These are phyloP conservation scores for Penicillium italicum DNA, from an alignment of 2,329 filamentous ascomycete genomes.

Conservation along the genomic window DNA sequence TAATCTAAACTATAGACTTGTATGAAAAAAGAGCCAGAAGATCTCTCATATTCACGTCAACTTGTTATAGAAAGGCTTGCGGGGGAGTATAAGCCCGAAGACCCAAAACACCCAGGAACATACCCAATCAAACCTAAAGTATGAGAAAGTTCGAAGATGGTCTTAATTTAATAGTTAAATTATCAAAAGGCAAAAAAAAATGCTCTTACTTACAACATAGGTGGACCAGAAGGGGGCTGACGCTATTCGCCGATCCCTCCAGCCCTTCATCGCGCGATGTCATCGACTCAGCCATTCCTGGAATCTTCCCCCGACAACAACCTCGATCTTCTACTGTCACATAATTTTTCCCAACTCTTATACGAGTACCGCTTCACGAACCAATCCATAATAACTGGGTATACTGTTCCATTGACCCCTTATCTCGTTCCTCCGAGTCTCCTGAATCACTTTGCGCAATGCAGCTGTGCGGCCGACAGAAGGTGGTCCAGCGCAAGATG, in stretches of 20 bases:
- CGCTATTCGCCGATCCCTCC: slow-evolving; percentile 46
- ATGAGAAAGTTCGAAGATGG: neutral
- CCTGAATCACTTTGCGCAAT: slow-evolving; percentile 33
- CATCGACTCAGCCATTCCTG: slow-evolving; percentile 33
- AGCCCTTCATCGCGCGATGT: slow-evolving; percentile 28
- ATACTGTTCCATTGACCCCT: neutral
- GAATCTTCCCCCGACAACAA: slow-evolving; percentile 21
- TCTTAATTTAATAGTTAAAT: neutral
- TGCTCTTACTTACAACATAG: too few relatives aligned
- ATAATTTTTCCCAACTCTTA: slow-evolving; percentile 1
- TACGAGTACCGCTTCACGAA: slow-evolving; percentile 6
- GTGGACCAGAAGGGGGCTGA: slow-evolving; percentile 49
- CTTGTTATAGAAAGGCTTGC: neutral
- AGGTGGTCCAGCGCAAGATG: slow-evolving; percentile 93
- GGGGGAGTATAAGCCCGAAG: neutral
- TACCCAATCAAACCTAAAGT: neutral
- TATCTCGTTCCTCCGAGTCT: neutral
- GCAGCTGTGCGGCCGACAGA: slow-evolving; percentile 66
- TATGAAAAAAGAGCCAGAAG: neutral
- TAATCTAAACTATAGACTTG: neutral
- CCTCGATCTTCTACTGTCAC: slow-evolving; percentile 41
- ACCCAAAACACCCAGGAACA: neutral
- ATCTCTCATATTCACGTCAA: neutral
- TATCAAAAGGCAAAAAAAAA: neutral
- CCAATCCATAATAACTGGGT: neutral